Evolutionary conservation across 1,139 yeast species (phyloP).

Genomic region (Geotrichum candidum): DNA sequence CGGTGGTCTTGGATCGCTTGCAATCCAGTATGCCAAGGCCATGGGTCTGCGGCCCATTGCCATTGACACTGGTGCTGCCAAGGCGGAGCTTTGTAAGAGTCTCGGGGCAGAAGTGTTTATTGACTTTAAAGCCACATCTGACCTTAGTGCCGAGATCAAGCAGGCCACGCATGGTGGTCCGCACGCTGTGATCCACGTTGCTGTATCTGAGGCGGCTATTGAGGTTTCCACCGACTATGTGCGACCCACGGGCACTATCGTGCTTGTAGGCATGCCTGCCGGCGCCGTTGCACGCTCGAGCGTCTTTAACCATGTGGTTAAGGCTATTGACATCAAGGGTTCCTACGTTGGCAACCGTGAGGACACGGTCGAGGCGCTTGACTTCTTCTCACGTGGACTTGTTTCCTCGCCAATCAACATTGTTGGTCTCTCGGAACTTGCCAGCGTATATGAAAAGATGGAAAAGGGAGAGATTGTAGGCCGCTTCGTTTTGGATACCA

Average conservation of each 20-base stretch:
- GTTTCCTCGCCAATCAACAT: constrained; percentile 55
- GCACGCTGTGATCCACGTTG: constrained; percentile 63
- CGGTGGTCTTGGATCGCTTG: constrained; percentile 67
- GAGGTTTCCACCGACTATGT: constrained; percentile 56
- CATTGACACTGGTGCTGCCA: constrained; percentile 59
- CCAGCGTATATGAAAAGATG: constrained; percentile 52
- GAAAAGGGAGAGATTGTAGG: constrained; percentile 58
- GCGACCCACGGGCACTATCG: constrained; percentile 56
- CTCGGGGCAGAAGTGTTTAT: constrained; percentile 59
- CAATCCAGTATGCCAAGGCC: constrained; percentile 63
- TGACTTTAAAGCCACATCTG: constrained; percentile 44
- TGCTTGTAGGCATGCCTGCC: constrained; percentile 40
- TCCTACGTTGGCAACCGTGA: constrained; percentile 35
- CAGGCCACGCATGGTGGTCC: constrained; percentile 59
- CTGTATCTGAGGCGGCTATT: constrained; percentile 61
- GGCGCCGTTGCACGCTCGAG: constrained; percentile 51
- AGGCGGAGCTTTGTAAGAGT: constrained; percentile 44
- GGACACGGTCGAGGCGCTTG: constrained; percentile 61
- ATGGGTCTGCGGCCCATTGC: constrained; percentile 63
- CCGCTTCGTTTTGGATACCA: constrained; percentile 52
- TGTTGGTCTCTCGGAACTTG: constrained; percentile 52
- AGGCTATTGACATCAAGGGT: constrained; percentile 51
- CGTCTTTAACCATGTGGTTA: constrained; percentile 52
- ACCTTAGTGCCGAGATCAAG: constrained; percentile 43
- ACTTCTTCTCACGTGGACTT: constrained; percentile 55